Evolutionary conservation across 129 eudicot genomes (phyloP).

Genomic region (Flaveria bidentis): DNA sequence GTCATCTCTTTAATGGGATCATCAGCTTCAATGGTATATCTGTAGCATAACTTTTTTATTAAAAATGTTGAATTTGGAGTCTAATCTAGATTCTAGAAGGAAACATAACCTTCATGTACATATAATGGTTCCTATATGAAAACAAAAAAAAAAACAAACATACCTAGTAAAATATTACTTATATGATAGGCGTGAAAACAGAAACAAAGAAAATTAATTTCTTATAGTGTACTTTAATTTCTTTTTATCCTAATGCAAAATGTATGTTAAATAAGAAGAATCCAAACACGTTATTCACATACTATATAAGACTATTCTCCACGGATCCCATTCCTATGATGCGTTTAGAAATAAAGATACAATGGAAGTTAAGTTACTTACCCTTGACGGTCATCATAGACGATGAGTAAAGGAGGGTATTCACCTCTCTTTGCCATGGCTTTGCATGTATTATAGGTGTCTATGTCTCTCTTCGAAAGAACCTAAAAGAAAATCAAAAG

Average conservation of each 20-base stretch:
- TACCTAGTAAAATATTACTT: too few relatives aligned
- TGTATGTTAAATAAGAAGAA: background rate
- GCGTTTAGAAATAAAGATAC: background rate
- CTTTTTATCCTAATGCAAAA: background rate
- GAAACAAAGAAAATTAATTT: too few relatives aligned
- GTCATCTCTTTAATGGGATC: slow-evolving; percentile 72
- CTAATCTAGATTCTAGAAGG: background rate
- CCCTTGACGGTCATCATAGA: slow-evolving; percentile 59
- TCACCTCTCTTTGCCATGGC: slow-evolving; percentile 62
- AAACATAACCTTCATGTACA: background rate
- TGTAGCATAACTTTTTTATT: slow-evolving; percentile 23
- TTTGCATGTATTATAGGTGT: slow-evolving; percentile 53
- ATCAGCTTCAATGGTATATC: slow-evolving; percentile 76
- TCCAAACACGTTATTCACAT: background rate
- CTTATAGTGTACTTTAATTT: background rate
- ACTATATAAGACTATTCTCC: background rate
- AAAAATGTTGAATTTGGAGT: background rate
- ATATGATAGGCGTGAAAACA: too few relatives aligned
- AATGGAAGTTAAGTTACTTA: slow-evolving; percentile 43
- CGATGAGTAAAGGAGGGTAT: slow-evolving; percentile 68
- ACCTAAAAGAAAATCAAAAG: slow-evolving; percentile 40
- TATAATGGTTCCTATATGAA: background rate
- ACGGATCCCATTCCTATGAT: background rate
- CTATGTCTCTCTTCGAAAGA: slow-evolving; percentile 56
- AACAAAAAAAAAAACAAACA: too few relatives aligned